phyloP scores from a whole-genome alignment of 257 asterid genomes.

The Solanum appendiculatum region DNA sequence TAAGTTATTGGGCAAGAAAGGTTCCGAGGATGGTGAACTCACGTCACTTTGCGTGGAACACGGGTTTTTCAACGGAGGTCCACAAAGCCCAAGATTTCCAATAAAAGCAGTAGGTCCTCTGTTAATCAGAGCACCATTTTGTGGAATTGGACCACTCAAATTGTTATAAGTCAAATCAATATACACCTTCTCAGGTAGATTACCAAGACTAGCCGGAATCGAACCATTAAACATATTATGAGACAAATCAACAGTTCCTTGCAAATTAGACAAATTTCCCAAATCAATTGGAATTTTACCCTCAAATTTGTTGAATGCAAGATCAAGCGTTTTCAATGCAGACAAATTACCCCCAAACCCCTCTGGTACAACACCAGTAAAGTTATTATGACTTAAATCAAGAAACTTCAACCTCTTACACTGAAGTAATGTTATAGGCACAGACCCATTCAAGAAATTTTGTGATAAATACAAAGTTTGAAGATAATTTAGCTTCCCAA shows the following conservation, averaged over 20 bases:
- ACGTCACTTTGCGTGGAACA: slow-evolving; percentile 45
- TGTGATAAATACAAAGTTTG: slow-evolving; percentile 58
- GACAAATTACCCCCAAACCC: slow-evolving; percentile 50
- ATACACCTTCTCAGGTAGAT: slow-evolving; percentile 79
- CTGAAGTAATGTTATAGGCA: slow-evolving; percentile 43
- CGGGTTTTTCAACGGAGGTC: slow-evolving; percentile 66
- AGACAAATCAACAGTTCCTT: slow-evolving; percentile 73
- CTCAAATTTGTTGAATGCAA: slow-evolving; percentile 45
- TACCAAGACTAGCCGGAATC: slow-evolving; percentile 73
- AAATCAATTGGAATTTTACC: slow-evolving; percentile 66
- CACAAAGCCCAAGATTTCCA: slow-evolving; percentile 81
- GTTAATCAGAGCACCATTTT: slow-evolving; percentile 69
- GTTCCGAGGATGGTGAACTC: slow-evolving; percentile 44
- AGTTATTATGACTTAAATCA: slow-evolving; percentile 44
- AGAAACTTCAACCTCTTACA: slow-evolving; percentile 58
- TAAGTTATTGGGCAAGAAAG: slow-evolving; percentile 44
- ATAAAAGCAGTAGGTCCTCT: slow-evolving; percentile 96
- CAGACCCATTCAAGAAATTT: slow-evolving; percentile 55
- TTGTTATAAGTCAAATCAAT: slow-evolving; percentile 72
- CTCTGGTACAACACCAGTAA: slow-evolving; percentile 52
- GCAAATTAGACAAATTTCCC: slow-evolving; percentile 53
- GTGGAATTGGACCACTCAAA: slow-evolving; percentile 81
- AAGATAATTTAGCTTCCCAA: slow-evolving; percentile 57
- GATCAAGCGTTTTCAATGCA: slow-evolving; percentile 57
- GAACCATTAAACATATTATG: slow-evolving; percentile 60